These are phyloP conservation scores for Microbotryum scabiosae DNA, from an alignment of 1,284 basidiomycete genomes.

Conservation along the genomic window DNA sequence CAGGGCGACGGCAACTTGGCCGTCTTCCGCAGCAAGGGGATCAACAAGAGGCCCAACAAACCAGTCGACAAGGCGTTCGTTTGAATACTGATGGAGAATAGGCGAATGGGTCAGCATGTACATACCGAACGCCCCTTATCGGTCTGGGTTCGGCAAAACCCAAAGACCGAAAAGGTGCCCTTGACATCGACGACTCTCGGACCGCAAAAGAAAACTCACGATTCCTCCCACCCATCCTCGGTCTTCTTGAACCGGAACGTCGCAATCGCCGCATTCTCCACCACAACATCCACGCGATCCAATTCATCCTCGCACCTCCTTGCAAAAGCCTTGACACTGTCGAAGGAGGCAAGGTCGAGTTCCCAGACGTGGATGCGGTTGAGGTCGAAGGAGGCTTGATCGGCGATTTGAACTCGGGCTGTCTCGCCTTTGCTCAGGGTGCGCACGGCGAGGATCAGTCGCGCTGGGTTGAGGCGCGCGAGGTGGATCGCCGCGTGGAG, in stretches of 20 bases:
- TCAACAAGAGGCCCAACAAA: constrained; percentile 14
- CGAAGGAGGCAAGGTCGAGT: constrained; percentile 29
- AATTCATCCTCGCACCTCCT: constrained; percentile 3
- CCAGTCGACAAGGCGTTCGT: constrained; percentile 29
- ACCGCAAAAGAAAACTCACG: constrained; percentile 11
- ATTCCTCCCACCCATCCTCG: constrained; percentile 17
- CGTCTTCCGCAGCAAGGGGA: constrained; percentile 21
- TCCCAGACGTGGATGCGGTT: constrained; percentile 23
- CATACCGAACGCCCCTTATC: too few relatives aligned
- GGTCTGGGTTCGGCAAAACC: neutral
- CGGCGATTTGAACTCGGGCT: constrained; percentile 2
- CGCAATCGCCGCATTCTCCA: constrained; percentile 18
- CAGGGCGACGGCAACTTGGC: constrained; percentile 3
- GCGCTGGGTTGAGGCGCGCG: constrained; percentile 8
- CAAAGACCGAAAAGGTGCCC: too few relatives aligned
- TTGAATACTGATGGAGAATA: constrained; percentile 13
- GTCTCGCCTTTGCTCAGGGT: constrained; percentile 6
- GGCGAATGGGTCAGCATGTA: too few relatives aligned
- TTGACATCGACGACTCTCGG: too few relatives aligned
- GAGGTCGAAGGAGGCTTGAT: neutral
- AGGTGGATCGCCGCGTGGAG: constrained; percentile 18
- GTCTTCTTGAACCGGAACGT: neutral
- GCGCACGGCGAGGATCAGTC: constrained; percentile 26
- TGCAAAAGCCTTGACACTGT: constrained; percentile 26
- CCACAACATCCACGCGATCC: constrained; percentile 20